These are phyloP conservation scores for Zea mays DNA, from an alignment of 176 grass and related monocot genomes.

Conservation along the genomic window Zm-B73-REFERENCE-NAM-5.0 NC_050099.1:181701001-181701500, in stretches of 20 bases:
- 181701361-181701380: slow-evolving; percentile 3
- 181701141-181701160: slow-evolving; percentile 96
- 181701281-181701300: slow-evolving; percentile 15
- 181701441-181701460: slow-evolving; percentile 73
- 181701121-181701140: slow-evolving; percentile 92
- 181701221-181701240: slow-evolving; percentile 59
- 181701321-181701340: neutral
- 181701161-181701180: slow-evolving; percentile 81
- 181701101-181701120: slow-evolving; percentile 97
- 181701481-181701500: slow-evolving; percentile 79
- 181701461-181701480: slow-evolving; percentile 73
- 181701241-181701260: slow-evolving; percentile 17
- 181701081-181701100: slow-evolving; percentile 91
- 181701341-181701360: slow-evolving; percentile 26
- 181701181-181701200: slow-evolving; percentile 75
- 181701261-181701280: slow-evolving; percentile 15
- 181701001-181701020: neutral
- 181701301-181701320: neutral
- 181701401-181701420: slow-evolving; percentile 95
- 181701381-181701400: slow-evolving; percentile 93
- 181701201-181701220: slow-evolving; percentile 67
- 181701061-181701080: slow-evolving; percentile 71
- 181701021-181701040: too few relatives aligned
- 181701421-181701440: slow-evolving; percentile 73
- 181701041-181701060: slow-evolving; percentile 28